Evolutionary conservation across 202 grass and related monocot genomes (phyloP).

Genomic region (Dendrocalamus latiflorus): DNA sequence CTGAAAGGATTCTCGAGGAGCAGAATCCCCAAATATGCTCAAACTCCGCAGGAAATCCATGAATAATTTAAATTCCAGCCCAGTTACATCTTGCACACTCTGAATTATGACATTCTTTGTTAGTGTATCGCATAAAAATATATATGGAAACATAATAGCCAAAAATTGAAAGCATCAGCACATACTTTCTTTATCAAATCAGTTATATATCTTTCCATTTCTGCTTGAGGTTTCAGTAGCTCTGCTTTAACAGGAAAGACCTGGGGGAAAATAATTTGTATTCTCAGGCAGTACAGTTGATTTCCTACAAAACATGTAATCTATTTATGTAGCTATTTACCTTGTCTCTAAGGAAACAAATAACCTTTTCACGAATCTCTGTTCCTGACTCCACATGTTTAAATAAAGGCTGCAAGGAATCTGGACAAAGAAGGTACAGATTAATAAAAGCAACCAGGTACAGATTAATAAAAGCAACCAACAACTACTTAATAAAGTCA

Average conservation of each 20-base stretch:
- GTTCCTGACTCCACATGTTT: slow-evolving; percentile 87
- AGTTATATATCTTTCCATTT: slow-evolving; percentile 98
- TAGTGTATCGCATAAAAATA: slow-evolving; percentile 15
- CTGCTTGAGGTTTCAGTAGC: slow-evolving; percentile 78
- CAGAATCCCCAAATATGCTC: slow-evolving; percentile 85
- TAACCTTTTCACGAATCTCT: slow-evolving; percentile 94
- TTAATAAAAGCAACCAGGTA: slow-evolving; percentile 15
- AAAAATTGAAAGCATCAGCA: neutral
- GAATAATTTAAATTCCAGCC: slow-evolving; percentile 89
- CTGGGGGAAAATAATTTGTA: slow-evolving; percentile 33
- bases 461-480: slow-evolving; percentile 9
- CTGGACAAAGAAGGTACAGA: slow-evolving; percentile 39
- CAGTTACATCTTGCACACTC: slow-evolving; percentile 97
- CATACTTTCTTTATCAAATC: slow-evolving; percentile 97
- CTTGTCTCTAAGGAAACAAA: slow-evolving; percentile 96
- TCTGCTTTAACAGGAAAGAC: slow-evolving; percentile 95
- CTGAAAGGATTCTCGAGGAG: slow-evolving; percentile 77
- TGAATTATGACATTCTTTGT: slow-evolving; percentile 32
- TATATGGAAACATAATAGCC: slow-evolving; percentile 1
- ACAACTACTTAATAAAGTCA: neutral
- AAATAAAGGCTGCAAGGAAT: slow-evolving; percentile 92
- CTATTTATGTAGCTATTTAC: slow-evolving; percentile 35
- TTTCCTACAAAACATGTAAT: neutral
- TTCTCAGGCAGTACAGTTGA: neutral
- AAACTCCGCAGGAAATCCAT: slow-evolving; percentile 94